Base-by-base conservation (phyloP, 2,329 filamentous ascomycete genomes). In the Apiospora marii region DNA sequence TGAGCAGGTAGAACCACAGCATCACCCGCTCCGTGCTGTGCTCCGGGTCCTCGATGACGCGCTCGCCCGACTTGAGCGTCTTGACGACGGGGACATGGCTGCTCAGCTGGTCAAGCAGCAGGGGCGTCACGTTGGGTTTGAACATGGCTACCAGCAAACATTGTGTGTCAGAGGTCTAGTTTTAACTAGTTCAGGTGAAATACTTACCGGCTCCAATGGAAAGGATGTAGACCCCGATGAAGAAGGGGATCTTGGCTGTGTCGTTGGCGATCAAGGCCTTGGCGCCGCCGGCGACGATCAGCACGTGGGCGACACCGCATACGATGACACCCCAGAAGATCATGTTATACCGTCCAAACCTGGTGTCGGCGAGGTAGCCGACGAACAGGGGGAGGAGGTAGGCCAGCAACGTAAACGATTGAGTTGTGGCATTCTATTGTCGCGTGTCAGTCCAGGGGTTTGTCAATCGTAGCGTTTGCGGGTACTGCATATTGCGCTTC, bases 111-210 rank as follows among this genome's bases (percentile, higher is more conserved):
- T 93, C 92, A 13, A 92, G 89, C 41, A 93, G 86, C n/a, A 92
- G 83, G 0, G 91, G 91, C 0, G 91, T 89, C 48, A 95, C 91
- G 74, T 94, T 94, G 46, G 91, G 84, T 83, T 95, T 95, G 86
- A 94, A 94, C 81, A 86, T 85, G 74, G 83, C 76, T 75, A 48
- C n/a, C 27, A 30, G 4, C 4, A 1, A 5, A 2, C 41, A n/a
- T 14, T 8, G 41, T 43, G 3, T 14, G 27, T 67, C 13, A 19
- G 6, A 10, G 67, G 8, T 37, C 46, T 24, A 16, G 2, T 19
- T 34, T 73, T 69, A 12, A 12, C 1, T 73, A 72, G 27, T 8
- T 27, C 24, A 49, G 43, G 7, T 4, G 6, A 13, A 16, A 1
- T 4, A 76, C 76, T 90, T 88, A 78, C 91, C 92, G 10, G 92